Evolutionary conservation across 108 stramenopile species (phyloP), one percentile per base, ranked within the genome.

Genomic region (Cylindrotheca fusiformis): DNA sequence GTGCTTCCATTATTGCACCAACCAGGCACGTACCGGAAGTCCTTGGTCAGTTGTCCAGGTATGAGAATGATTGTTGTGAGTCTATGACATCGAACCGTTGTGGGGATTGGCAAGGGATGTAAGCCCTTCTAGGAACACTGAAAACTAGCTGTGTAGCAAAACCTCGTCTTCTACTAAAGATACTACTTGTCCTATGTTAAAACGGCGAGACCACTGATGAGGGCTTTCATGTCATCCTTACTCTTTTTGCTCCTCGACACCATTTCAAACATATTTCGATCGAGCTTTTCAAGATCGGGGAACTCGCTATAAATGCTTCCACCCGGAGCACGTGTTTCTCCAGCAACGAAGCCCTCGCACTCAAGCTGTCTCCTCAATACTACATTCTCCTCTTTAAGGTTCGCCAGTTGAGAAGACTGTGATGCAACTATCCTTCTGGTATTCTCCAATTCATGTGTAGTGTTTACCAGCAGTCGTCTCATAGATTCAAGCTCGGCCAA

Each of bases 361-460:
- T 74, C 19, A 3, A 81, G 60, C 49, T 78, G 41, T 27, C 41
- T 30, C 48, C 54, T 69, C 30, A 82, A 67, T 17, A 60, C 49
- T 52, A 63, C 32, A 29, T 78, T 78, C 59, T 81, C 80, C 19
- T 58, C 61, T 52, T 74, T 58, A 0, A 74, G 58, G 44, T 20
- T 32, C 4, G n/a, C n/a, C n/a, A n/a, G n/a, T n/a, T n/a, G n/a
- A n/a, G n/a, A n/a, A n/a, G n/a, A n/a, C n/a, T n/a, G n/a, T n/a
- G n/a, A n/a, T n/a, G n/a, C n/a, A n/a, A n/a, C n/a, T n/a, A n/a
- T n/a, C n/a, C n/a, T n/a, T n/a, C n/a, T n/a, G n/a, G n/a, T n/a
- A n/a, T n/a, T n/a, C n/a, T 32, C 47, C 12, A 44, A 22, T 52
- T 55, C 45, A 23, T 41, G 21, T 32, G 30, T 65, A 5, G 63